Conservation (phyloP, 345 rosid species). For the Camelina hispida region DNA sequence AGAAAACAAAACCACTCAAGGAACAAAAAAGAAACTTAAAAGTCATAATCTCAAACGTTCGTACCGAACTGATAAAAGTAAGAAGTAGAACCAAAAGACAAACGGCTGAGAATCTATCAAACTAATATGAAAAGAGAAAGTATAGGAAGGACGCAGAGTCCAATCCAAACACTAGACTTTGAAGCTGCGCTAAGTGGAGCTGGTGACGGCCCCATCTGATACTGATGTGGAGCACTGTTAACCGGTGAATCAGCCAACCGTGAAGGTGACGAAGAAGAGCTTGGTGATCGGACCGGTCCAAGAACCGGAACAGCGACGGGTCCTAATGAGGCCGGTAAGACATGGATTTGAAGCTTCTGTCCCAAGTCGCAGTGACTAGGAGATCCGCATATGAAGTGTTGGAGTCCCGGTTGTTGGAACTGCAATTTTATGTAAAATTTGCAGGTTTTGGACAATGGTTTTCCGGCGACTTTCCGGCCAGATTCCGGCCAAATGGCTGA, state of each 20-base stretch:
- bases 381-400: slow-evolving; percentile 22
- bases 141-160: not conserved
- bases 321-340: not conserved
- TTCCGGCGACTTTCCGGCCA: too few relatives aligned
- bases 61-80: not conserved
- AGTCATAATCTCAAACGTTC: not conserved
- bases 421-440: too few relatives aligned
- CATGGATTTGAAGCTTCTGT: slow-evolving; percentile 24
- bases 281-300: not conserved
- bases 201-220: slow-evolving; percentile 27
- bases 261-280: not conserved
- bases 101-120: slow-evolving; percentile 1
- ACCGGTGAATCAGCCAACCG: not conserved
- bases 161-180: slow-evolving; percentile 11
- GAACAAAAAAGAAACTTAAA: not conserved
- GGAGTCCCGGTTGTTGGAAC: too few relatives aligned
- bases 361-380: slow-evolving; percentile 2
- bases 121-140: not conserved
- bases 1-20: not conserved
- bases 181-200: slow-evolving; percentile 18
- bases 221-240: slow-evolving; percentile 7
- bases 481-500: too few relatives aligned
- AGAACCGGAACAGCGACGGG: slow-evolving; percentile 14
- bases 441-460: too few relatives aligned
- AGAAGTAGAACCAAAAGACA: not conserved